Evolutionary conservation across 225 moss, liverwort and hornwort species (phyloP).

Genomic region (Physcomitrium patens): DNA sequence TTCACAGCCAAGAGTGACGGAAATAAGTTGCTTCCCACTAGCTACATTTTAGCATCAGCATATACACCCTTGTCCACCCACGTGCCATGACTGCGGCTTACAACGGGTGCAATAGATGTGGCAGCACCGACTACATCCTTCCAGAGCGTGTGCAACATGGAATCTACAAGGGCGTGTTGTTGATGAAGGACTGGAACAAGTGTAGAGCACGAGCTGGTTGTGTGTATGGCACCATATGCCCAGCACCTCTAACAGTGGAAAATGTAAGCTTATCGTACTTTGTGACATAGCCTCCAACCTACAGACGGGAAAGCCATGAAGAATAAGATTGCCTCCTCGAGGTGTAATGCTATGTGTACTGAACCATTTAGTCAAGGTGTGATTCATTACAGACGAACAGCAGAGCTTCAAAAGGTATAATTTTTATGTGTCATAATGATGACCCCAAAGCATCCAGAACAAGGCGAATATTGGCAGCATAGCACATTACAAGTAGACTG

Average conservation of each 20-base stretch:
- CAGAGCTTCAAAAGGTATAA: too few relatives aligned
- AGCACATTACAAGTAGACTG: neutral
- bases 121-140: slow-evolving; percentile 2
- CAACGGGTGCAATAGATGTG: neutral
- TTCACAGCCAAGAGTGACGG: too few relatives aligned
- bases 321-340: neutral
- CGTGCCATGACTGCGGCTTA: neutral
- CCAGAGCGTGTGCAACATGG: slow-evolving; percentile 23
- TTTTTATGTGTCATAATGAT: too few relatives aligned
- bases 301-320: neutral
- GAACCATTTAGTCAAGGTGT: too few relatives aligned
- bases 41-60: too few relatives aligned
- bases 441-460: too few relatives aligned
- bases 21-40: too few relatives aligned
- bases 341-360: too few relatives aligned
- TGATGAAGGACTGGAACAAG: slow-evolving; percentile 80
- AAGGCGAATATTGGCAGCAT: neutral
- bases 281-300: slow-evolving; percentile 98
- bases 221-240: slow-evolving; percentile 98
- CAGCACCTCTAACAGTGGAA: slow-evolving; percentile 87
- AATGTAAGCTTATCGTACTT: slow-evolving; percentile 84
- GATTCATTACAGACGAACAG: too few relatives aligned
- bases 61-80: too few relatives aligned
- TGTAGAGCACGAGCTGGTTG: slow-evolving; percentile 85
- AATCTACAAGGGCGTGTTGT: slow-evolving; percentile 51